A percentile compares a stretch with the other conserved stretches of the same genome.
These are phyloP conservation scores for Apophysomyces sp. DNA, from an alignment of 371 early-diverging fungal genomes.

Conservation along the genomic window DNA sequence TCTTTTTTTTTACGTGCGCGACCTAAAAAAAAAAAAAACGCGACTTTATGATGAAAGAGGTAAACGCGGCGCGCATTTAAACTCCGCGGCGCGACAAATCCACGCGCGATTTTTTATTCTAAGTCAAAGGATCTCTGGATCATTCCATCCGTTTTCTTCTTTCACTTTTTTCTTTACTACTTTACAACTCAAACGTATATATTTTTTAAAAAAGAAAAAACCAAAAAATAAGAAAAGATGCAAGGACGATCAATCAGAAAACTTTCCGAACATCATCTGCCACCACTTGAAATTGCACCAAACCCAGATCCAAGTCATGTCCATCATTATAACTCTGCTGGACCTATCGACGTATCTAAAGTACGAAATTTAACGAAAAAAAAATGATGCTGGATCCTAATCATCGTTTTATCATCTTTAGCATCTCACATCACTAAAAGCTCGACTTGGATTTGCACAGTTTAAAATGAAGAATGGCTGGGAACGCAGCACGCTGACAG, in stretches of 20 bases:
- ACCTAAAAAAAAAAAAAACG: slow-evolving; percentile 1
- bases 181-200: neutral
- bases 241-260: slow-evolving; percentile 4
- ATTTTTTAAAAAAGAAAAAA: neutral
- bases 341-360: slow-evolving; percentile 10
- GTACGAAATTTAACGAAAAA: slow-evolving; percentile 13
- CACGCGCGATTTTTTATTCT: neutral
- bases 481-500: slow-evolving; percentile 33
- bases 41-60: neutral
- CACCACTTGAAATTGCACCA: slow-evolving; percentile 2
- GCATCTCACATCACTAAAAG: slow-evolving; percentile 28
- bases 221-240: neutral
- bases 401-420: slow-evolving; percentile 4
- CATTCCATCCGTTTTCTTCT: slow-evolving; percentile 4
- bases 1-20: slow-evolving; percentile 1
- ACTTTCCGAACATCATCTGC: slow-evolving; percentile 9
- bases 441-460: slow-evolving; percentile 37
- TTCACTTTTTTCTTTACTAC: neutral
- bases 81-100: neutral
- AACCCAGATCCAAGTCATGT: slow-evolving; percentile 6
- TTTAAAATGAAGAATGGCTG: slow-evolving; percentile 43
- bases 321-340: neutral
- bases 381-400: neutral
- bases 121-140: neutral
- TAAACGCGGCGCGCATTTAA: neutral